These are phyloP conservation scores for Penicillium silybi DNA, from an alignment of 495 filamentous ascomycete species.

Conservation along the genomic window DNA sequence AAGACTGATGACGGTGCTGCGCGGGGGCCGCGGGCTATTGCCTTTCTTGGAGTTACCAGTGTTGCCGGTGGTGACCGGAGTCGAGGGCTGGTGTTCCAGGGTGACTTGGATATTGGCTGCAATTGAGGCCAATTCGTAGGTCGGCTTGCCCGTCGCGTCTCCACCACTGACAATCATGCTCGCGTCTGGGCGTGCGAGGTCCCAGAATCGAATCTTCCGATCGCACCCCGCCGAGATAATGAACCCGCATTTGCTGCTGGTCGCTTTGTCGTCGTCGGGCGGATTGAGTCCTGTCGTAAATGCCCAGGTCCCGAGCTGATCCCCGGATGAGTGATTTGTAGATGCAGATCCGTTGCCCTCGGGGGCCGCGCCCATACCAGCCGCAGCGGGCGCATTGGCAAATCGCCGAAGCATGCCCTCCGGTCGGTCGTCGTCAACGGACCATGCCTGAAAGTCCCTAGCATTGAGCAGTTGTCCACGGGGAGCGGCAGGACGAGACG, in stretches of 20 bases:
- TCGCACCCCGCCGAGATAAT: conserved; percentile 85
- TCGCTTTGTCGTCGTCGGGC: conserved; percentile 40
- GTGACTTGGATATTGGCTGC: conserved; percentile 66
- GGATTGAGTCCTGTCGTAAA: conserved; percentile 50
- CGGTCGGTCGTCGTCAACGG: conserved; percentile 82
- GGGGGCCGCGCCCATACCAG: conserved; percentile 47
- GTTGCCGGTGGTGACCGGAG: conserved; percentile 21
- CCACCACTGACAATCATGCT: conserved; percentile 80
- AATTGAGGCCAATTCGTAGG: conserved; percentile 62
- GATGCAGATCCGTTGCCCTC: conserved; percentile 31
- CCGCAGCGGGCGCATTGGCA: conserved; percentile 52
- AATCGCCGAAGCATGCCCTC: conserved; percentile 89
- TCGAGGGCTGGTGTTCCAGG: conserved; percentile 61
- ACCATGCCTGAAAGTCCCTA: conserved; percentile 79
- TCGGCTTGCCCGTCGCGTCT: conserved; percentile 52
- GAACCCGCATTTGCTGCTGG: conserved; percentile 52
- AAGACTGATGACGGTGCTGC: conserved; percentile 81
- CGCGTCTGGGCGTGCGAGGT: conserved; percentile 66
- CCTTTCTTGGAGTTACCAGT: conserved; percentile 31
- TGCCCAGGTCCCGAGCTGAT: conserved; percentile 55
- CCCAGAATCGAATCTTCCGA: conserved; percentile 92
- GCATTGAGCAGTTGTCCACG: conserved; percentile 44
- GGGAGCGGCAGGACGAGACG: conserved; percentile 37
- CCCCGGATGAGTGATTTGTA: conserved; percentile 39
- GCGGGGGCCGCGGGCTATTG: conserved; percentile 50